phyloP scores from a whole-genome alignment of 2,329 filamentous ascomycete genomes.

The Pseudocercospora ulei region DNA sequence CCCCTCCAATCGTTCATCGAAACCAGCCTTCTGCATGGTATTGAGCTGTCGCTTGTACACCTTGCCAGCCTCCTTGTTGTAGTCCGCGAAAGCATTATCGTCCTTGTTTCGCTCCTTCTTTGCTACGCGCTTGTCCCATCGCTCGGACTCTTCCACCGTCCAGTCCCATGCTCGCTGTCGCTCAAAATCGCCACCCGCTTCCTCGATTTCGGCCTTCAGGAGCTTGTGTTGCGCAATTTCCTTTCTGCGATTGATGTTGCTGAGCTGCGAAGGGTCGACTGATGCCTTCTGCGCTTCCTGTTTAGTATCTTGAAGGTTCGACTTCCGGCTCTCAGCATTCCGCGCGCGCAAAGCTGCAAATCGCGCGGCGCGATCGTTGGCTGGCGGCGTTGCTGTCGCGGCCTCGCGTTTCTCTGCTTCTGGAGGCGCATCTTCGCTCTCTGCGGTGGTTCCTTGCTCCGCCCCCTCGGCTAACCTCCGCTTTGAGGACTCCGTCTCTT shows the following conservation, averaged over 20 bases:
- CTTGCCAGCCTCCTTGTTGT: slow-evolving; percentile 76
- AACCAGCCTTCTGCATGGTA: slow-evolving; percentile 51
- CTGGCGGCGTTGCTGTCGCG: slow-evolving; percentile 28
- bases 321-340: slow-evolving; percentile 48
- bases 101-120: slow-evolving; percentile 76
- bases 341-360: slow-evolving; percentile 83
- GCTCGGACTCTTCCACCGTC: slow-evolving; percentile 88
- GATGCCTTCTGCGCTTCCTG: slow-evolving; percentile 71
- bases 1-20: slow-evolving; percentile 49
- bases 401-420: slow-evolving; percentile 14
- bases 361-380: slow-evolving; percentile 60
- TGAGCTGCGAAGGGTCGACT: slow-evolving; percentile 66
- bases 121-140: slow-evolving; percentile 81
- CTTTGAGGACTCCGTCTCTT: slow-evolving; percentile 32
- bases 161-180: slow-evolving; percentile 98
- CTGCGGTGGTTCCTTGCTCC: slow-evolving; percentile 17
- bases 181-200: slow-evolving; percentile 83
- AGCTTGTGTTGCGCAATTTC: slow-evolving; percentile 87
- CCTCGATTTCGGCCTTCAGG: slow-evolving; percentile 80
- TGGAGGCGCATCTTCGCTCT: slow-evolving; percentile 7
- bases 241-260: slow-evolving; percentile 70
- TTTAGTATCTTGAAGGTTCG: slow-evolving; percentile 72
- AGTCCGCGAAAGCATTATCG: slow-evolving; percentile 83
- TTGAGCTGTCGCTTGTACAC: slow-evolving; percentile 86
- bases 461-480: slow-evolving; percentile 31